phyloP scores from a whole-genome alignment of 768 basidiomycete genomes.

The Omphalotus guepiniiformis region DNA sequence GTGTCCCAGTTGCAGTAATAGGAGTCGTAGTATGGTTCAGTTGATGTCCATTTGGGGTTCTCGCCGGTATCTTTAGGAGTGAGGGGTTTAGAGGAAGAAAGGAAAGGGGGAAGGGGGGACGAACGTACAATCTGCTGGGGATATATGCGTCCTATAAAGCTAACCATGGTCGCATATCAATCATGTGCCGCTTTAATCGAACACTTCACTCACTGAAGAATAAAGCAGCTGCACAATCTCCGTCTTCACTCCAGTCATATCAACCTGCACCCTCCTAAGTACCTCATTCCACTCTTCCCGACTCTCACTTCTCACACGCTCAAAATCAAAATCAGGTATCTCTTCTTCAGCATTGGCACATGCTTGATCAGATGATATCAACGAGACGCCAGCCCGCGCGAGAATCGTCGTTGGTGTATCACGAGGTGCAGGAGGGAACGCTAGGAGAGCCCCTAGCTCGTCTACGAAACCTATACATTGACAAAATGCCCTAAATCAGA shows the following conservation, averaged over 20 bases:
- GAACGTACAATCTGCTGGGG: conserved; percentile 57
- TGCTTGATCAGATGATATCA: conserved; percentile 57
- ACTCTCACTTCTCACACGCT: conserved; percentile 37
- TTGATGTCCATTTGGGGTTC: conserved; percentile 60
- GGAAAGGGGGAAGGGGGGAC: neutral
- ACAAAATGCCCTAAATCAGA: neutral
- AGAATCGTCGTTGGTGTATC: conserved; percentile 44
- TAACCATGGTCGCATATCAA: conserved; percentile 13
- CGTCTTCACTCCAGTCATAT: conserved; percentile 40
- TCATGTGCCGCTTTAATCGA: neutral
- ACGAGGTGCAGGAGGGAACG: conserved; percentile 36
- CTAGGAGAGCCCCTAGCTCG: conserved; percentile 48
- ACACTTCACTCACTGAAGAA: conserved; percentile 40
- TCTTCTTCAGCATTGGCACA: conserved; percentile 59
- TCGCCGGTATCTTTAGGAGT: conserved; percentile 51
- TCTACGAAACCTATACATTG: conserved; percentile 37
- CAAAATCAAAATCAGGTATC: conserved; percentile 56
- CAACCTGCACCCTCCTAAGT: conserved; percentile 50
- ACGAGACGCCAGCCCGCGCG: conserved; percentile 60
- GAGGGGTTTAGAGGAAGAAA: neutral
- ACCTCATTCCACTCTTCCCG: conserved; percentile 55
- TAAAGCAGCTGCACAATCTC: conserved; percentile 55
- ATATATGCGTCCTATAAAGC: conserved; percentile 59
- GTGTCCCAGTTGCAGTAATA: conserved; percentile 74
- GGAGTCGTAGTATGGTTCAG: conserved; percentile 63